Evolutionary conservation across 108 stramenopile species (phyloP).

Genomic region (Skeletonema costatum): DNA sequence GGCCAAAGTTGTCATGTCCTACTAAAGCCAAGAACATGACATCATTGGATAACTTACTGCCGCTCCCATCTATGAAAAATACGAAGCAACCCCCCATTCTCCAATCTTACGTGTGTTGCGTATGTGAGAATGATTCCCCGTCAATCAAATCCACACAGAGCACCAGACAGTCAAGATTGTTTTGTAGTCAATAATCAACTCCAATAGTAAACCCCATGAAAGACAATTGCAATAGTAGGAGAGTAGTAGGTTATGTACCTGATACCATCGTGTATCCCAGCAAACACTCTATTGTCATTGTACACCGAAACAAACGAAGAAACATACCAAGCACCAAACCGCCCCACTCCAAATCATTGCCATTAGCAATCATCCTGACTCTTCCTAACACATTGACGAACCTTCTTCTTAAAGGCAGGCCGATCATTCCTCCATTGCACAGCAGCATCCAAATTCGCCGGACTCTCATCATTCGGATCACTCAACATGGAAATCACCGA

Average conservation of each 20-base stretch:
- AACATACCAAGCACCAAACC: neutral
- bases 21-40: neutral
- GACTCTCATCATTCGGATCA: constrained; percentile 98
- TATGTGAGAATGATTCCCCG: neutral
- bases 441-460: constrained; percentile 99
- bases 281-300: neutral
- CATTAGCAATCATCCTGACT: constrained; percentile 85
- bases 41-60: neutral
- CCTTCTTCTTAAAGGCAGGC: constrained; percentile 93
- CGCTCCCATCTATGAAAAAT: neutral
- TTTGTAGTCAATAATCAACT: neutral
- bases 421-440: constrained; percentile 94
- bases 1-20: neutral
- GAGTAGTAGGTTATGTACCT: neutral
- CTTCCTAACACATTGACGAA: constrained; percentile 83
- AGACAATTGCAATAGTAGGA: neutral
- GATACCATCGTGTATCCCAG: neutral
- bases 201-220: neutral
- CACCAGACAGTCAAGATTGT: neutral
- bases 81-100: neutral
- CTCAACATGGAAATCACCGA: constrained; percentile 96
- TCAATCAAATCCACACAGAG: neutral
- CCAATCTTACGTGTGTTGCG: neutral
- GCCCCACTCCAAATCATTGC: neutral
- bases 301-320: neutral